Conservation (phyloP, 768 basidiomycete genomes). For the Lentinus brumalis region DNA sequence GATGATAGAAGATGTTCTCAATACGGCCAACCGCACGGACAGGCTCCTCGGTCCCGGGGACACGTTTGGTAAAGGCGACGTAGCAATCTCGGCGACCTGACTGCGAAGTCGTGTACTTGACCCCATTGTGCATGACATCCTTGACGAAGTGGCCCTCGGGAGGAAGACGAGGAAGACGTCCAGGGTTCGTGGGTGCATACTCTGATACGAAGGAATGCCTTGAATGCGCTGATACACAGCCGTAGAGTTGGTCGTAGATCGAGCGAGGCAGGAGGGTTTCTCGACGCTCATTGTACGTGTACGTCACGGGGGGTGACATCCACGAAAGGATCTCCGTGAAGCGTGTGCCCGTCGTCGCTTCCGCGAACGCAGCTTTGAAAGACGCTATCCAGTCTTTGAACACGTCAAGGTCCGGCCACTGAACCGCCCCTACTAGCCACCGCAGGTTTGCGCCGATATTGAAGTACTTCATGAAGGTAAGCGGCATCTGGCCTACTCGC, state of each 20-base stretch:
- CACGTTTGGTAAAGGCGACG: background rate
- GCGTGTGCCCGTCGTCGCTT: background rate
- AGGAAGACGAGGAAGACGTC: too few relatives aligned
- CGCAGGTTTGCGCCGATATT: background rate
- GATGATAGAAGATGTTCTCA: constrained; percentile 2
- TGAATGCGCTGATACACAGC: too few relatives aligned
- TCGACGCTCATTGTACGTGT: background rate
- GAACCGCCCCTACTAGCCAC: background rate
- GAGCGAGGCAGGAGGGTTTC: background rate
- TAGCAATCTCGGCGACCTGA: background rate
- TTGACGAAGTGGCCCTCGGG: too few relatives aligned
- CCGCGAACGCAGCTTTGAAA: background rate
- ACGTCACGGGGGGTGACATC: background rate
- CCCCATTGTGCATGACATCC: background rate
- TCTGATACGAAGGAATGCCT: too few relatives aligned
- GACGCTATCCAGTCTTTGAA: background rate
- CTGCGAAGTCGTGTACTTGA: background rate
- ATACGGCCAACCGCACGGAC: background rate
- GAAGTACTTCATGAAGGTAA: background rate
- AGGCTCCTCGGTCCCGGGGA: background rate
- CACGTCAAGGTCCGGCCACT: background rate
- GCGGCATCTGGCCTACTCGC: background rate
- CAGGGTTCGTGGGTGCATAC: too few relatives aligned
- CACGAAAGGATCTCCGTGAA: background rate
- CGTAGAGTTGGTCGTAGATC: background rate